Conservation (phyloP, 148 eudicot species). For the Rhododendron simsii region DNA sequence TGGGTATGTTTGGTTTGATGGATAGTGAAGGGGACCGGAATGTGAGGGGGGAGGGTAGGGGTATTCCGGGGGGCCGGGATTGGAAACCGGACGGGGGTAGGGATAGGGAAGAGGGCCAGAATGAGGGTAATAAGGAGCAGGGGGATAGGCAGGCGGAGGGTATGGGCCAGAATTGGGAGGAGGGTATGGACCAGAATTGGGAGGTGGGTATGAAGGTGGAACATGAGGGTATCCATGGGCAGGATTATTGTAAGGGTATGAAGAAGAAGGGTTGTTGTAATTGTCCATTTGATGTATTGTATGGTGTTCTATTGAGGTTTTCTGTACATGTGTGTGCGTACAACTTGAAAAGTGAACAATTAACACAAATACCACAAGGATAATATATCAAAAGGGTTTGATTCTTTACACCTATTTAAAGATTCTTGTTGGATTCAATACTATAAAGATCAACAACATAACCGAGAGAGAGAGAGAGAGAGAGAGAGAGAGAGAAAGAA, state of each 20-base stretch:
- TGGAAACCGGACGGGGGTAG: conserved; percentile 22
- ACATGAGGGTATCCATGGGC: conserved; percentile 18
- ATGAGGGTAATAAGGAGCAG: conserved; percentile 17
- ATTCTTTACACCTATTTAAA: not conserved
- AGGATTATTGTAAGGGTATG: not conserved
- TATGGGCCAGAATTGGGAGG: conserved; percentile 6
- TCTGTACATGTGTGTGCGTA: not conserved
- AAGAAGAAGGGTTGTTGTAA: not conserved
- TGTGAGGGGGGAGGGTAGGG: conserved; percentile 25
- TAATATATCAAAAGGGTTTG: not conserved
- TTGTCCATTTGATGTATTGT: conserved; percentile 8
- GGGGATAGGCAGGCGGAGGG: conserved; percentile 31
- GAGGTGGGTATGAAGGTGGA: conserved; percentile 18
- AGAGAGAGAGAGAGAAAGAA: too few species aligned
- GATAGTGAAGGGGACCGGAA: conserved; percentile 19
- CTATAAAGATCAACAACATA: not conserved
- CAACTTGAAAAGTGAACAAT: not conserved
- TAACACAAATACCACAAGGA: not conserved
- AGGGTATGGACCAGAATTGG: conserved; percentile 21
- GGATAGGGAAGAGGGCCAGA: conserved; percentile 22
- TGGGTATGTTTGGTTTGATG: conserved; percentile 13
- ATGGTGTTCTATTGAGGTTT: not conserved
- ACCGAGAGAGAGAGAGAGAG: not conserved
- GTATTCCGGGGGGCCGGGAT: conserved; percentile 19
- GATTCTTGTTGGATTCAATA: not conserved